A percentile compares a stretch with the other conserved stretches of the same genome.
Conservation (phyloP, 352 stramenopile species). For the Globisporangium nagaii region DNA sequence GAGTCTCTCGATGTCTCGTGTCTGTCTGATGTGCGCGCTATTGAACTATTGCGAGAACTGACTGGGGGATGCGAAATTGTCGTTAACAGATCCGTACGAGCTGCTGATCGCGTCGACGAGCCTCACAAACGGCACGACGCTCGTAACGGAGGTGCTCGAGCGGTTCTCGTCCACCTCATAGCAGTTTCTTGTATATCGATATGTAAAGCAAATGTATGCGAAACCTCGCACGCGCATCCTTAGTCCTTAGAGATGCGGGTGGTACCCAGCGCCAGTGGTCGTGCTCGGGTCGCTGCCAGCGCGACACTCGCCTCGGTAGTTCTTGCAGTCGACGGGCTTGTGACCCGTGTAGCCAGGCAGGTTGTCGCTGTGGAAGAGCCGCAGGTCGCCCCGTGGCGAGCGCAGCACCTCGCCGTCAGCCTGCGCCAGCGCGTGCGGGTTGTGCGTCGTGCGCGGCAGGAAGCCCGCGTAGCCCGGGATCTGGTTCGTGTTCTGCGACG, state of each 20-base stretch:
- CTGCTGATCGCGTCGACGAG: constrained; percentile 57
- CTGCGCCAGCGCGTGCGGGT: constrained; percentile 48
- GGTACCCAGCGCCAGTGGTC: constrained; percentile 60
- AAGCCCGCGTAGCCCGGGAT: constrained; percentile 78
- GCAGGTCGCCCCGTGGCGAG: constrained; percentile 34
- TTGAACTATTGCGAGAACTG: neutral
- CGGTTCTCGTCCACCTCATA: constrained; percentile 27
- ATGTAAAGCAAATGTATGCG: too few species aligned
- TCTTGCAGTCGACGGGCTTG: constrained; percentile 70
- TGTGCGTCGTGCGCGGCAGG: constrained; percentile 52
- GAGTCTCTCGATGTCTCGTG: constrained; percentile 12
- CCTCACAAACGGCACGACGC: constrained; percentile 44
- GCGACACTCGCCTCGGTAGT: constrained; percentile 69
- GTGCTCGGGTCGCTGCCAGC: constrained; percentile 51
- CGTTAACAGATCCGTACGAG: constrained; percentile 45
- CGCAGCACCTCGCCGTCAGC: constrained; percentile 37
- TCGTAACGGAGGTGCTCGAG: constrained; percentile 52
- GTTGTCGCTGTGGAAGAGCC: constrained; percentile 80
- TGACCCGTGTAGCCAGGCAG: constrained; percentile 80
- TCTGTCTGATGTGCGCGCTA: too few species aligned
- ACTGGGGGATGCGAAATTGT: neutral
- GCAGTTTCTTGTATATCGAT: neutral
- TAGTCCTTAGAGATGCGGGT: constrained; percentile 37
- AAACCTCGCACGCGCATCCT: too few species aligned
- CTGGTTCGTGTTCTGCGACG: constrained; percentile 70